phyloP scores from a whole-genome alignment of 257 asterid species.

The Gentiana dahurica region DNA sequence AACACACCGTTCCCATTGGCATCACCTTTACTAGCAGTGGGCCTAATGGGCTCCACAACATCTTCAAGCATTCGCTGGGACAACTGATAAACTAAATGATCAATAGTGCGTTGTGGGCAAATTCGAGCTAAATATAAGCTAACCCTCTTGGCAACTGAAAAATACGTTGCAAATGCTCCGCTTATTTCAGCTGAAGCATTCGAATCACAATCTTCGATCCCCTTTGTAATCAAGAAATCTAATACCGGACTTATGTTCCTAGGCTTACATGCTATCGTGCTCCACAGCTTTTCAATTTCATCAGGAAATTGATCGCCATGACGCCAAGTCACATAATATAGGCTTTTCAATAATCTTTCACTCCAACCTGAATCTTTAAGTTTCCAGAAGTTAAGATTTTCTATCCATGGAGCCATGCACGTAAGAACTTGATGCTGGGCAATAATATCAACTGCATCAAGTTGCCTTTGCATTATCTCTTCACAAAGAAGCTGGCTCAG shows the following conservation, averaged over 20 bases:
- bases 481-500: slow-evolving; percentile 96
- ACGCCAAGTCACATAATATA: slow-evolving; percentile 95
- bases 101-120: slow-evolving; percentile 96
- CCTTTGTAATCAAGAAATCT: slow-evolving; percentile 94
- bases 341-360: slow-evolving; percentile 85
- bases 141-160: slow-evolving; percentile 96
- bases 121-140: slow-evolving; percentile 94
- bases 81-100: slow-evolving; percentile 96
- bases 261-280: slow-evolving; percentile 97
- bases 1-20: slow-evolving; percentile 54
- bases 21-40: slow-evolving; percentile 61
- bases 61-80: slow-evolving; percentile 99
- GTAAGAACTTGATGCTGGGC: slow-evolving; percentile 99
- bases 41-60: slow-evolving; percentile 64
- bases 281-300: slow-evolving; percentile 98
- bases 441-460: slow-evolving; percentile 95
- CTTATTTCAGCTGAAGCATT: slow-evolving; percentile 97
- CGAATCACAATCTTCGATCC: slow-evolving; percentile 98
- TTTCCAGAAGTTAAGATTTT: slow-evolving; percentile 97
- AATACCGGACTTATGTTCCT: slow-evolving; percentile 93
- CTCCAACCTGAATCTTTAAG: slow-evolving; percentile 98
- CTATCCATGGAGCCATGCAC: slow-evolving; percentile 99
- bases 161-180: slow-evolving; percentile 98
- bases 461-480: slow-evolving; percentile 99
- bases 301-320: slow-evolving; percentile 99